Base-by-base conservation (phyloP, 2,329 filamentous ascomycete genomes). In the Kalmusia sp. region DNA sequence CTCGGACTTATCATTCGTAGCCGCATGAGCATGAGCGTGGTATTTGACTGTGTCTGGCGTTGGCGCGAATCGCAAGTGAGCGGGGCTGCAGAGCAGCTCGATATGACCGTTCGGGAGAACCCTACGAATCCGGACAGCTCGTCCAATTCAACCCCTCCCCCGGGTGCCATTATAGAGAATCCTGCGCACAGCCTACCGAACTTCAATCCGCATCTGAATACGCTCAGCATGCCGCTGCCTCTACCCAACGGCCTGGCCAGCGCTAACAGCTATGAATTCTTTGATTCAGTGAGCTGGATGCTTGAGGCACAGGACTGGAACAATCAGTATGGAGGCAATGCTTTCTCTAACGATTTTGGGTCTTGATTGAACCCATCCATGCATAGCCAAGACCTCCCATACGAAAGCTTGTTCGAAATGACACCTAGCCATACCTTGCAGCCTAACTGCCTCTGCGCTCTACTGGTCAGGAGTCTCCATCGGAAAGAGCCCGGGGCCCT, bases 211-310 rank as follows among this genome's bases (percentile, higher is more conserved):
- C 70, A 74, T 49, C 60, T 75, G 27, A 72, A 71, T 33, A 72
- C 71, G 8, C 53, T 73, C 9, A 77, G 57, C 81, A 82, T 62
- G 69, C 70, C 68, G 11, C 88, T 90, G 58, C 82, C 84, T 60
- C 84, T 90, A 50, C 84, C 85, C 8, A 89, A 87, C 64, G 72
- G 63, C 14, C 66, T 69, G 49, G 72, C 57, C 39, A 78, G 64
- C 57, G 74, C 75, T 39, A 78, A 75, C 43, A 75, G 74, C 39
- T 79, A 76, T 28, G 76, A 96, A 72, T 91, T 96, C 57, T 96
- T 96, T 68, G 92, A 96, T 75, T 91, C 93, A 1, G 82, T 96
- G 65, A 91, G 93, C 72, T 97, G 93, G 93, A 92, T 96, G 80
- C 79, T 97, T 55, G 93, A 97, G 72, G 91, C 92, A 88, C 71